Base-by-base conservation (phyloP, 2,329 filamentous ascomycete species). In the Moelleriella libera region DNA sequence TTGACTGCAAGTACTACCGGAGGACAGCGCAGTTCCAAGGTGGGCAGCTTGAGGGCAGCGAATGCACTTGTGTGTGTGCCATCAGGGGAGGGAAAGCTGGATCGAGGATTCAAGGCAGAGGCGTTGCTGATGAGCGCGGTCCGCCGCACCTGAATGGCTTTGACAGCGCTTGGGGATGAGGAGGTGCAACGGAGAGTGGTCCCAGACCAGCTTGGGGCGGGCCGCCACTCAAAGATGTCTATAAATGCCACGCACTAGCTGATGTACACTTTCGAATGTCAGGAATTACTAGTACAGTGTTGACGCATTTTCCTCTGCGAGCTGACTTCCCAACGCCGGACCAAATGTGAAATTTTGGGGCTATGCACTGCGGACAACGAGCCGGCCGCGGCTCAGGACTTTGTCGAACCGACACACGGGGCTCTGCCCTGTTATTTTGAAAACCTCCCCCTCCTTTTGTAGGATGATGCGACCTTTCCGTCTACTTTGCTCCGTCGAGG, bases 11-110 rank as follows among this genome's bases (percentile, higher is more conserved):
- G 69, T 31, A 95, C 88, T 58, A 98, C 92, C 0, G 92, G 92
- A 5, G 81, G 83, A 3, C 92, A 98, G 68, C 74, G 92, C 46
- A 97, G 90, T 62, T 94, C 86, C 12, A 78, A 81, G 51, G 88
- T 98, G 2, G 88, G 88, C 0, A 97, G 90, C 63, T 72, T 97
- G 55, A 85, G 83, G 51, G 82, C 84, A 21, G 90, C 92, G 3
- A 98, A 98, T 69, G 88, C 85, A 4, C 65, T 98, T 56, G 65
- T 97, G 29, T 85, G 83, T 56, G 68, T 94, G 66, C 84, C 85
- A 0, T 71, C 74, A 37, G 77, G 78, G 2, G 70, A 80, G 34
- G 80, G 78, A 5, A 71, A 70, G n/a, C 59, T 88, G 48, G 72
- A 69, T 44, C 85, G 84, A 60, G 88, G 88, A 0, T 67, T 76